Conservation (phyloP, 1,284 basidiomycete species). For the Ganoderma sinense region DNA sequence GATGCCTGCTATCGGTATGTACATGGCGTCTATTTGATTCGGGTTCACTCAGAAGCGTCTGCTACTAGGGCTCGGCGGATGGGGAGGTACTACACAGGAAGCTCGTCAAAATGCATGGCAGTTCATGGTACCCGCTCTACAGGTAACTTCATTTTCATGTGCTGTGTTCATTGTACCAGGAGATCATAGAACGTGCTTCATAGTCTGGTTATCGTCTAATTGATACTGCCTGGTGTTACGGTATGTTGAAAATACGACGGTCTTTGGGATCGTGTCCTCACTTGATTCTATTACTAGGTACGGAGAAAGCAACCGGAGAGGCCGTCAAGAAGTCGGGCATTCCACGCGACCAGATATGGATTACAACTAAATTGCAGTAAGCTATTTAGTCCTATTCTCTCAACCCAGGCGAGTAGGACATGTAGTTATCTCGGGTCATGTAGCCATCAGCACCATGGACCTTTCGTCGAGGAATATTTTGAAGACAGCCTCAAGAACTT, state of each 20-base stretch:
- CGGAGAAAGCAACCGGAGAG: slow-evolving; percentile 48
- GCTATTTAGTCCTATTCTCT: neutral
- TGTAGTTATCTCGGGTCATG: too few species aligned
- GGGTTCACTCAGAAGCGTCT: neutral
- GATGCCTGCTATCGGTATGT: slow-evolving; percentile 40
- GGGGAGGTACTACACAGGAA: slow-evolving; percentile 37
- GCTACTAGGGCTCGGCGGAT: slow-evolving; percentile 39
- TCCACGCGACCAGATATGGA: slow-evolving; percentile 51
- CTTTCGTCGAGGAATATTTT: slow-evolving; percentile 38
- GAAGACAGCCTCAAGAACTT: slow-evolving; percentile 40
- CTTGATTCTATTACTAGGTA: slow-evolving; percentile 39
- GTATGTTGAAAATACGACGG: slow-evolving; percentile 22
- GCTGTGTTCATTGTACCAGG: neutral
- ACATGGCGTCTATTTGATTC: neutral
- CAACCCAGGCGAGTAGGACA: neutral
- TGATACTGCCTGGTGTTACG: slow-evolving; percentile 41
- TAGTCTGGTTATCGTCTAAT: slow-evolving; percentile 41
- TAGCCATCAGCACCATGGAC: slow-evolving; percentile 23
- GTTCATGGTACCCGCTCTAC: slow-evolving; percentile 38
- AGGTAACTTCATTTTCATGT: slow-evolving; percentile 25
- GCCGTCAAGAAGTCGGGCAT: slow-evolving; percentile 50
- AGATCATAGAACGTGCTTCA: neutral
- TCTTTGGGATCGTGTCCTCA: neutral
- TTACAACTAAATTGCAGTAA: slow-evolving; percentile 50
- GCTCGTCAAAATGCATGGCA: slow-evolving; percentile 31